Evolutionary conservation across 2,329 filamentous ascomycete species (phyloP).

Genomic region (Arthrocladium fulminans): DNA sequence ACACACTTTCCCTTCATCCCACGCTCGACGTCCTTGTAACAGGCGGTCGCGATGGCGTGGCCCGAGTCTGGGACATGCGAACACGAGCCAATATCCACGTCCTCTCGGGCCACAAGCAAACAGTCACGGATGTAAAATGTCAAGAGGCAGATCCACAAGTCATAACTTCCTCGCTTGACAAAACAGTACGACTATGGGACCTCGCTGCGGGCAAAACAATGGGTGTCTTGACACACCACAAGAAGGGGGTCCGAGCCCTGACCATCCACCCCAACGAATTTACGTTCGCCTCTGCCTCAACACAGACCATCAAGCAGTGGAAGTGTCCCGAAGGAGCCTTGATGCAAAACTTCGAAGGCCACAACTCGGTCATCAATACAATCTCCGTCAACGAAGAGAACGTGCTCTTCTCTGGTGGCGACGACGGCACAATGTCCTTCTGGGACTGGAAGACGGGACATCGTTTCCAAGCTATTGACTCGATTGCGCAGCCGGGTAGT

Average conservation of each 20-base stretch:
- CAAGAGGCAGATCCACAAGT: constrained; percentile 96
- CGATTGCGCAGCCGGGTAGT: constrained; percentile 85
- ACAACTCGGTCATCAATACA: constrained; percentile 94
- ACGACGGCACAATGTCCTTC: constrained; percentile 94
- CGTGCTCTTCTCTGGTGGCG: constrained; percentile 85
- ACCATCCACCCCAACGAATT: constrained; percentile 85
- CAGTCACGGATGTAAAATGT: constrained; percentile 79
- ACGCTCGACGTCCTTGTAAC: constrained; percentile 92
- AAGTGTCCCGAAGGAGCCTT: constrained; percentile 96
- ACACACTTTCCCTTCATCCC: constrained; percentile 85
- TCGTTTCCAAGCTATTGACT: constrained; percentile 81
- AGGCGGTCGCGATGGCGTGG: constrained; percentile 87
- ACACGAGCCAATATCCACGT: constrained; percentile 95
- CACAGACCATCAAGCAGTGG: constrained; percentile 97
- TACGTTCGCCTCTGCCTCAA: constrained; percentile 88
- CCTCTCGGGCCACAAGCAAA: constrained; percentile 79
- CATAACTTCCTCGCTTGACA: constrained; percentile 85
- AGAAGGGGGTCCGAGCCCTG: constrained; percentile 85
- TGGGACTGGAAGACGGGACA: constrained; percentile 99
- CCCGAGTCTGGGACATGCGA: constrained; percentile 96
- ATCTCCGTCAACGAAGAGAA: constrained; percentile 90
- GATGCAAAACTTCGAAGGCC: constrained; percentile 98
- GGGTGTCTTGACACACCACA: constrained; percentile 94
- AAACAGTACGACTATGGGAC: constrained; percentile 88
- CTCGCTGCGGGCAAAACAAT: constrained; percentile 92